Base-by-base conservation (phyloP, 352 stramenopile species). In the Hyaloperonospora brassicae region DNA sequence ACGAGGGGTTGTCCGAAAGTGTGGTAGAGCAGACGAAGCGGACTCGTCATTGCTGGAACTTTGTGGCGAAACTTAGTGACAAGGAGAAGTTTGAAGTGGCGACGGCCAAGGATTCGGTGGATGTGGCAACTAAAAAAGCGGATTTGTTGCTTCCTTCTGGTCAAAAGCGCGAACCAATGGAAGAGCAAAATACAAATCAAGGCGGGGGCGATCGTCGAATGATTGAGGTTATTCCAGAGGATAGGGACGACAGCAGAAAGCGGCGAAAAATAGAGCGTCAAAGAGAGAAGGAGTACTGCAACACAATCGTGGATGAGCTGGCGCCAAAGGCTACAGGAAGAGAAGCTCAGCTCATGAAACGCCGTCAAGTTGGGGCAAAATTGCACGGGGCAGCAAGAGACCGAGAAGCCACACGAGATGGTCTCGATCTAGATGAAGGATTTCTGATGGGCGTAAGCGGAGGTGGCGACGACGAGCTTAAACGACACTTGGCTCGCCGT, bases 21-120 rank as follows among this genome's bases (percentile, higher is more conserved):
- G 63, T 90, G n/a, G 62, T 87, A n/a, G 76, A 88, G 54, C 59
- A 74, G 44, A 84, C 77, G 21, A 74, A 76, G 38, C 68, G 80
- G 23, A 91, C 80, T n/a, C 75, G 75, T 47, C 78, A 91, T 58
- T 62, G 62, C 30, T 91, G 80, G 80, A 70, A 66, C 21, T 87
- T 91, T 50, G 62, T 84, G 21, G 52, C 66, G 7, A 76, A 69
- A 43, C 55, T 89, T 7, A 72, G 70, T 41, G 80, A 91, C 30
- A 70, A 64, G 22, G 80, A 91, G 55, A 65, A 59, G 23, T 72
- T 88, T 21, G 66, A 77, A 14, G 55, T 91, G 14, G 77, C 76
- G 2, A 77, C 62, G 5, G 68, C 77, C 44, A 84, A 84, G 50
- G 79, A 89, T 60, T 86, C 76, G 51, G 79, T 89, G 23, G 73